These are phyloP conservation scores for Tetradesmus lagerheimii DNA, from an alignment of 139 green algal species.

Conservation along the genomic window DNA sequence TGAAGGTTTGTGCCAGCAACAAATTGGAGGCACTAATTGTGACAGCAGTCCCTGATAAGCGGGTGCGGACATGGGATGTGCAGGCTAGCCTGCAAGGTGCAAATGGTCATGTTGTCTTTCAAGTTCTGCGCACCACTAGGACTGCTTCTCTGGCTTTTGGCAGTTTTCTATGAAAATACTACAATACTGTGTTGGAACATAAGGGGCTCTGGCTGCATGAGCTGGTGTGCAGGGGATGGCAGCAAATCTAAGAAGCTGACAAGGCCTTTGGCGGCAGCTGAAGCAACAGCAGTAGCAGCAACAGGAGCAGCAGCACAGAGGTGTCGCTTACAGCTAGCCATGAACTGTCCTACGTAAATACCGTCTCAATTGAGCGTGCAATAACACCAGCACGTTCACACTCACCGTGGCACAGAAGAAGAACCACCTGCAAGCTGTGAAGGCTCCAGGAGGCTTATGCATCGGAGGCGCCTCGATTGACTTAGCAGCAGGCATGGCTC, in stretches of 20 bases:
- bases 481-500: background rate
- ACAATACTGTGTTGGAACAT: too few species aligned
- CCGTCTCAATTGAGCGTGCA: too few species aligned
- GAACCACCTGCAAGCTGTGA: constrained; percentile 18
- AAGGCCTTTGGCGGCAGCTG: background rate
- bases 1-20: background rate
- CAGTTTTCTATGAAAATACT: too few species aligned
- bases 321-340: background rate
- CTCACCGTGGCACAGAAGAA: constrained; percentile 6
- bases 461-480: background rate
- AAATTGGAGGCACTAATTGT: background rate
- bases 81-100: too few species aligned
- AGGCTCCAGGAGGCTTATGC: background rate
- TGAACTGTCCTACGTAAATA: background rate
- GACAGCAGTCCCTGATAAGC: too few species aligned
- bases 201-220: background rate
- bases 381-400: too few species aligned
- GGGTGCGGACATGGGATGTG: too few species aligned
- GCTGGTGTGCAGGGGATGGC: background rate
- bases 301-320: background rate
- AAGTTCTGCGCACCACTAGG: too few species aligned
- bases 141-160: too few species aligned
- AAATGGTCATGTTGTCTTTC: too few species aligned
- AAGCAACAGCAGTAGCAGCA: background rate
- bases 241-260: background rate